Base-by-base conservation (phyloP, 805 yeast genomes). In the Danielia reshetovae region DNA sequence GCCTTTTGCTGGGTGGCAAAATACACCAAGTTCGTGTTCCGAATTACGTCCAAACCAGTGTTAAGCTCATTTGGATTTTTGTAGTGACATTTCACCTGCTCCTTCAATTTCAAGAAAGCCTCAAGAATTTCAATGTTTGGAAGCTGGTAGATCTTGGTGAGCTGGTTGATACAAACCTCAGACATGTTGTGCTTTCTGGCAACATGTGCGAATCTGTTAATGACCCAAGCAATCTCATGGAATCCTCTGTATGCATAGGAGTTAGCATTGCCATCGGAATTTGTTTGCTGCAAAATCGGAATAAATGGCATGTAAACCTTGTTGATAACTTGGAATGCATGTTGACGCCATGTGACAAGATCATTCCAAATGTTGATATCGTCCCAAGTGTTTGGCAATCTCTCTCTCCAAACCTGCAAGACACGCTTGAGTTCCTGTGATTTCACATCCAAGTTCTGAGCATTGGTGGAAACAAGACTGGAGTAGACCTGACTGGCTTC, bases 161-260 rank as follows among this genome's bases (percentile, higher is more conserved):
- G 68, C 55, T 93, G 97, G 43, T 79, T 84, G 44, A 90, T 79
- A 64, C 98, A 93, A 25, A 94, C 98, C 37, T 93, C 97, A 2
- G 96, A 85, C 94, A 93, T 85, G 44, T 85, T 81, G 58, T 93
- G 99, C 59, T 88, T 87, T 45, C 98, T 75, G 0, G 98, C 97
- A 35, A 94, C 97, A 64, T 93, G 98, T 0, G 99, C 98, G 68
- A 93, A 93, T 34, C 97, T 67, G 61, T 93, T 93, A 52, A 93
- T 90, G 6, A 93, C 96, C 97, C 98, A 94, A 0, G 98, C 98
- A 58, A 90, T 87, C 60, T 93, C 99, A 57, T 93, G 99, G 62
- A 86, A 93, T 1, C 99, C 99, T 45, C 98, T 74, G 61, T 90
- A 94, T 1, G 96, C 97, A 54, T 88, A 89, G 1, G 97, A 88